Conservation (phyloP, 2,329 filamentous ascomycete species). For the Arachnomyces sp. region DNA sequence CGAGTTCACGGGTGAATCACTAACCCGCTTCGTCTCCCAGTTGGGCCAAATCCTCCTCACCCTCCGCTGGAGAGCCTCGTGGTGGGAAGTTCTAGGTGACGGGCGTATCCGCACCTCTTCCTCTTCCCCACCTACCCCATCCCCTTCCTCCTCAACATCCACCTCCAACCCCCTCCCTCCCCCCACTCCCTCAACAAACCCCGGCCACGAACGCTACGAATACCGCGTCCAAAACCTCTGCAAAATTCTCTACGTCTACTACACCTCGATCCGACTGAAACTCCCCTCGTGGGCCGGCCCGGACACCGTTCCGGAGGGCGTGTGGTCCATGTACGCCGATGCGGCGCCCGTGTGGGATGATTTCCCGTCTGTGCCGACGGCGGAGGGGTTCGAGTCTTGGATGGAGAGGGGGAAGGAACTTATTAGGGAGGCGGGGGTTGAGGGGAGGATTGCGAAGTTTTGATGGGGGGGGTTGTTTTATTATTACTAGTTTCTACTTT, state of each 20-base stretch:
- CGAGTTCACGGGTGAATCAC: conserved; percentile 34
- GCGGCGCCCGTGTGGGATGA: conserved; percentile 35
- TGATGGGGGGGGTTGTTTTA: conserved; percentile 4
- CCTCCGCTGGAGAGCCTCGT: conserved; percentile 38
- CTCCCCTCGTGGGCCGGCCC: conserved; percentile 31
- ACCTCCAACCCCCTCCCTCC: no score
- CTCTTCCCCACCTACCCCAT: no score
- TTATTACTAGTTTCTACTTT: conserved; percentile 17
- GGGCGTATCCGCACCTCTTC: conserved; percentile 15
- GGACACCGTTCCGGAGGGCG: conserved; percentile 28
- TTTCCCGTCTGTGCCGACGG: conserved; percentile 31
- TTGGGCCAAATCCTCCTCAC: conserved; percentile 35
- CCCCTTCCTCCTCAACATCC: no score
- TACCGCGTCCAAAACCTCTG: conserved; percentile 34
- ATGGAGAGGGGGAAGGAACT: conserved; percentile 31
- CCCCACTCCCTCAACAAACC: no score
- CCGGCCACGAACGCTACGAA: conserved; percentile 31
- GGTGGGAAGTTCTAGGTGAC: conserved; percentile 37
- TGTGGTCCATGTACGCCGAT: conserved; percentile 36
- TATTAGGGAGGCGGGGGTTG: conserved; percentile 33
- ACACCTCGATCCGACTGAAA: conserved; percentile 36
- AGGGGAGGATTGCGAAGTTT: conserved; percentile 15
- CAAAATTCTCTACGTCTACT: conserved; percentile 40
- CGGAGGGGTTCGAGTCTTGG: conserved; percentile 34
- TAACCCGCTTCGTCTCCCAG: conserved; percentile 32